phyloP scores from a whole-genome alignment of 2,329 filamentous ascomycete species.

The Thelonectria rubi region DNA sequence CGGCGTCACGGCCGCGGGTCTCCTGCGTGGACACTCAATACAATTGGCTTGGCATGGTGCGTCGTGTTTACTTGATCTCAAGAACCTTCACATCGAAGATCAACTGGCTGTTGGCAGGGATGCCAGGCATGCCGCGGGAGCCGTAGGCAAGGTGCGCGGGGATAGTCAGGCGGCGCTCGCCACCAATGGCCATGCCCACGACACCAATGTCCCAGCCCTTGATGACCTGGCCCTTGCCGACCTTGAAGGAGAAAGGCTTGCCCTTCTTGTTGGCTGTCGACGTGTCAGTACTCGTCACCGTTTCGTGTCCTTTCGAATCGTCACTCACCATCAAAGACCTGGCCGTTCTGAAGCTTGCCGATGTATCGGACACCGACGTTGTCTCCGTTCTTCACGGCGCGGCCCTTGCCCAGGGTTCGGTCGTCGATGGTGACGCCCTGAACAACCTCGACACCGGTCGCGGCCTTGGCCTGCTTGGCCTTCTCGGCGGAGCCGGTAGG shows the following conservation, averaged over 20 bases:
- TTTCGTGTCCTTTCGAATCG: not conserved
- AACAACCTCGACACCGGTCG: conserved; percentile 78
- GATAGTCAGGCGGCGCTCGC: conserved; percentile 91
- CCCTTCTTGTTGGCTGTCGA: conserved; percentile 93
- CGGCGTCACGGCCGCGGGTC: conserved; percentile 4
- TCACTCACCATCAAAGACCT: conserved; percentile 89
- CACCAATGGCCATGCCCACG: conserved; percentile 89
- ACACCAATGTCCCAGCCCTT: conserved; percentile 98
- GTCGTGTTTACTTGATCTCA: conserved; percentile 75
- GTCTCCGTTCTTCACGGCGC: conserved; percentile 88
- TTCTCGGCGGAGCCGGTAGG: conserved; percentile 76
- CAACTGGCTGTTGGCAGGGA: conserved; percentile 90
- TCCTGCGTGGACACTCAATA: no score
- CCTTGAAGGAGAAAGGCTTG: conserved; percentile 95
- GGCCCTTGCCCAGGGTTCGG: conserved; percentile 88
- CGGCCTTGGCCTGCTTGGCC: conserved; percentile 55
- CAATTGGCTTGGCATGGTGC: conserved; percentile 2
- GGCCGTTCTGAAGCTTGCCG: conserved; percentile 92
- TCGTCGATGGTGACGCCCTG: conserved; percentile 94
- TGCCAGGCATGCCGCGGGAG: conserved; percentile 81
- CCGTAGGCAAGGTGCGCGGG: conserved; percentile 91
- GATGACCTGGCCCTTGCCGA: conserved; percentile 94
- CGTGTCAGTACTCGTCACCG: conserved; percentile 33
- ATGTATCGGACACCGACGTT: conserved; percentile 96
- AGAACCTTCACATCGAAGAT: conserved; percentile 91